phyloP scores from a whole-genome alignment of 139 green algal species.

The Chlamydomonas incerta region DNA sequence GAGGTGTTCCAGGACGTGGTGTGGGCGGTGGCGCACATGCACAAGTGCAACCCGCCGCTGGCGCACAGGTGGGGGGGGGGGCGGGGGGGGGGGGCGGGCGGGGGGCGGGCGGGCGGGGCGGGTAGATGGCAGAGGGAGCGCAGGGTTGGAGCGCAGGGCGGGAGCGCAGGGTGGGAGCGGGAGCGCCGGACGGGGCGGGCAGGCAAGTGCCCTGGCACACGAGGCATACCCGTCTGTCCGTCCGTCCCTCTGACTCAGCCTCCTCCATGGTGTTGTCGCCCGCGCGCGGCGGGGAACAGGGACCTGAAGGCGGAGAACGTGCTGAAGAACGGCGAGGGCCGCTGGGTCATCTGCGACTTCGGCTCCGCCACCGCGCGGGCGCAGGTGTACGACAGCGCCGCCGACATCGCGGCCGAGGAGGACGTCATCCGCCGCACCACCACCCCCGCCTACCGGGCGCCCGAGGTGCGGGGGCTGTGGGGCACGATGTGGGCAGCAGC shows the following conservation, averaged over 20 bases:
- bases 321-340: slow-evolving; percentile 73
- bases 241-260: too few relatives aligned
- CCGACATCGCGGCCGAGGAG: slow-evolving; percentile 83
- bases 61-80: slow-evolving; percentile 73
- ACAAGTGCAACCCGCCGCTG: slow-evolving; percentile 75
- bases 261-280: too few relatives aligned
- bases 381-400: slow-evolving; percentile 64
- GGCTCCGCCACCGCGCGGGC: slow-evolving; percentile 74
- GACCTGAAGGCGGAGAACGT: slow-evolving; percentile 98
- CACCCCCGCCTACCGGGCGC: slow-evolving; percentile 93
- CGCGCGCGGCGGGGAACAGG: too few relatives aligned
- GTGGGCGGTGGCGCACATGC: slow-evolving; percentile 82
- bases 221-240: too few relatives aligned
- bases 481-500: not conserved
- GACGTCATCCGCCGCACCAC: slow-evolving; percentile 89
- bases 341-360: slow-evolving; percentile 95
- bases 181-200: too few relatives aligned
- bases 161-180: too few relatives aligned
- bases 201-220: too few relatives aligned
- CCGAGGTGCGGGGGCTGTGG: slow-evolving; percentile 73
- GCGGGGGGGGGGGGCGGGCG: not conserved
- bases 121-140: not conserved
- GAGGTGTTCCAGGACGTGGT: slow-evolving; percentile 74
- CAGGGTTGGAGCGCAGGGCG: not conserved
- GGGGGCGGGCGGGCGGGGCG: not conserved